Percentiles rank a stretch among this genome's conserved stretches.
Conservation (phyloP, 345 rosid species). For the Bruguiera gymnorhiza region DNA sequence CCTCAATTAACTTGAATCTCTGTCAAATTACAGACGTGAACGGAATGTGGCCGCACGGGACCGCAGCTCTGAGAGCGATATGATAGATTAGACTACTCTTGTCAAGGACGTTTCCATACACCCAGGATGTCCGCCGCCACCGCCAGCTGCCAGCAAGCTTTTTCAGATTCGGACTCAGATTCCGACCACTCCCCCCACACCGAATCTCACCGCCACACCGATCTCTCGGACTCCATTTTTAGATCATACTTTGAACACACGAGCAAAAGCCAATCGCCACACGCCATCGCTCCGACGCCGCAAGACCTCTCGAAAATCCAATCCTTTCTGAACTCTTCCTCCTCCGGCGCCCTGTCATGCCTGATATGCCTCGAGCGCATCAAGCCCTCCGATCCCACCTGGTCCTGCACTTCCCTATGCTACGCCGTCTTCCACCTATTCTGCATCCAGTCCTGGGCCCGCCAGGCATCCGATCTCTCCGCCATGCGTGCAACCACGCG, state of each 20-base stretch:
- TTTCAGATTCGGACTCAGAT: conserved; percentile 61
- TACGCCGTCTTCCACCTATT: conserved; percentile 75
- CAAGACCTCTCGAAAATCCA: conserved; percentile 79
- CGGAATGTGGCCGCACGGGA: too few relatives aligned
- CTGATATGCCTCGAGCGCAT: conserved; percentile 89
- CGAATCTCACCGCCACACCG: conserved; percentile 31
- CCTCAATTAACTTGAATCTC: too few relatives aligned
- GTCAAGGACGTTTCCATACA: background rate
- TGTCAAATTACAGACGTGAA: too few relatives aligned
- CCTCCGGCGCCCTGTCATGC: conserved; percentile 84
- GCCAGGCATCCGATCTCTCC: conserved; percentile 67
- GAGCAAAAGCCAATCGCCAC: conserved; percentile 32
- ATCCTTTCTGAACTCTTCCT: conserved; percentile 75
- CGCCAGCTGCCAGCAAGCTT: conserved; percentile 21
- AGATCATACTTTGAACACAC: conserved; percentile 64
- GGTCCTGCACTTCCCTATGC: conserved; percentile 81
- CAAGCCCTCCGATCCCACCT: conserved; percentile 71
- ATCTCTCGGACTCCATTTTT: conserved; percentile 75
- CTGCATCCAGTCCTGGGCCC: conserved; percentile 93
- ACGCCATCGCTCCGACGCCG: conserved; percentile 33
- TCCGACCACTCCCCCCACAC: conserved; percentile 39
- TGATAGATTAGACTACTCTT: too few relatives aligned
- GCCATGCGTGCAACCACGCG: conserved; percentile 64
- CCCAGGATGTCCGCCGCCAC: conserved; percentile 39
- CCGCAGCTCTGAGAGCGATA: too few relatives aligned